These are phyloP conservation scores for Cymodocea nodosa DNA, from an alignment of 116 monocot genomes.

Conservation along the genomic window DNA sequence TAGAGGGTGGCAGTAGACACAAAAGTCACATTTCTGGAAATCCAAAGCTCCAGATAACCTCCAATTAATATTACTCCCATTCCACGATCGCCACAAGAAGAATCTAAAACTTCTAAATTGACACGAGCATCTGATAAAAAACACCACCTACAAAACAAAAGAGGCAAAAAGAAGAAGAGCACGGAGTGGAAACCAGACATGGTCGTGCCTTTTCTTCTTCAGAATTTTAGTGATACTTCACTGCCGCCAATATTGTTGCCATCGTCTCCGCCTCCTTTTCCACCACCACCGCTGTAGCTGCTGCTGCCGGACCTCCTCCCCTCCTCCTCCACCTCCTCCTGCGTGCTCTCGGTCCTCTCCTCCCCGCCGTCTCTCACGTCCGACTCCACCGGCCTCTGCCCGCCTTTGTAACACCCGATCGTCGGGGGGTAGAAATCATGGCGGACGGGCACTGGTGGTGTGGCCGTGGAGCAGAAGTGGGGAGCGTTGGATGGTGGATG, in stretches of 20 bases:
- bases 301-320: neutral
- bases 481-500: neutral
- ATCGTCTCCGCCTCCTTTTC: neutral
- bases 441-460: neutral
- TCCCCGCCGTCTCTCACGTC: conserved; percentile 28
- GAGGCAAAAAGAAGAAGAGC: too few species aligned
- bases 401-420: neutral
- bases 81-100: too few species aligned
- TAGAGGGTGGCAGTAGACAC: too few species aligned
- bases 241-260: neutral
- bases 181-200: too few species aligned
- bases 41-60: too few species aligned
- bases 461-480: conserved; percentile 5
- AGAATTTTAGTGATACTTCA: neutral
- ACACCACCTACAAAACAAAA: neutral
- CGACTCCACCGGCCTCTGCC: conserved; percentile 23
- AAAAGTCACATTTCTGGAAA: too few species aligned
- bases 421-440: conserved; percentile 8
- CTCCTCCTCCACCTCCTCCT: conserved; percentile 5
- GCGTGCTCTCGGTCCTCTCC: conserved; percentile 46
- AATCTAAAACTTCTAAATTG: too few species aligned
- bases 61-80: too few species aligned
- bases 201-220: too few species aligned
- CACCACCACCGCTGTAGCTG: neutral
- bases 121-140: conserved; percentile 11